Percentiles rank a stretch among this genome's conserved stretches.
Evolutionary conservation across 1,284 basidiomycete species (phyloP).

Genomic region (Anthracocystis panici-leucophaei): DNA sequence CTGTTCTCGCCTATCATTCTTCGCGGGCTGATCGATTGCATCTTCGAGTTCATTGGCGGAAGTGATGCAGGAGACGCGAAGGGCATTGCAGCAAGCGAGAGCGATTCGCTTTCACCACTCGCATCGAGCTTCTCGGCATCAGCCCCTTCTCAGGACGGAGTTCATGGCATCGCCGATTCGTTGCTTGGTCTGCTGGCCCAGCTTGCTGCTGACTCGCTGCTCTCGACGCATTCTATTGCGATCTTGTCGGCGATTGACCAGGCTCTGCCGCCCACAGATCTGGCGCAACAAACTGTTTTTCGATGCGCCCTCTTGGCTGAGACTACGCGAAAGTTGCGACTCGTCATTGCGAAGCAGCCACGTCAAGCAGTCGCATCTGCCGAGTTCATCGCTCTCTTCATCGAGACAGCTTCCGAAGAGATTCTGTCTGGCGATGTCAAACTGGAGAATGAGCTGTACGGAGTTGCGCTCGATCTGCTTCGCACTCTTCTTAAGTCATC

Average conservation of each 20-base stretch:
- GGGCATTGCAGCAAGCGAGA: neutral
- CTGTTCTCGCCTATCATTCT: conserved; percentile 62
- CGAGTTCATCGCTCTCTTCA: conserved; percentile 32
- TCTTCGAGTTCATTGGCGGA: conserved; percentile 30
- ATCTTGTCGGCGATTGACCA: conserved; percentile 42
- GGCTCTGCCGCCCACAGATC: conserved; percentile 47
- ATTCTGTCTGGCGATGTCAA: conserved; percentile 21
- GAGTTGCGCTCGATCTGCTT: conserved; percentile 26
- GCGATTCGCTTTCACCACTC: neutral
- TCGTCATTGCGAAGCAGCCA: conserved; percentile 13
- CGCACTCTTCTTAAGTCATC: conserved; percentile 10
- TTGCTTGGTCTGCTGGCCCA: conserved; percentile 43
- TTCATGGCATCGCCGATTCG: conserved; percentile 16
- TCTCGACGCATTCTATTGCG: conserved; percentile 43
- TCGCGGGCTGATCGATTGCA: conserved; percentile 53
- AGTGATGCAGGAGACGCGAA: too few relatives aligned
- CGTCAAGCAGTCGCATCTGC: conserved; percentile 10
- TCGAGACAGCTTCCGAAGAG: conserved; percentile 52
- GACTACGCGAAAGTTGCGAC: conserved; percentile 14
- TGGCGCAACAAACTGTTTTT: conserved; percentile 42
- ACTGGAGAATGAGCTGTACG: conserved; percentile 36
- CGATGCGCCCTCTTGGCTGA: conserved; percentile 29
- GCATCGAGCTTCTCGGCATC: neutral
- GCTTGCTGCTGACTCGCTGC: conserved; percentile 42
- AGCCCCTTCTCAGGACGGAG: neutral